Evolutionary conservation across 805 yeast genomes (phyloP).

Genomic region (Yamadazyma phyllophila): DNA sequence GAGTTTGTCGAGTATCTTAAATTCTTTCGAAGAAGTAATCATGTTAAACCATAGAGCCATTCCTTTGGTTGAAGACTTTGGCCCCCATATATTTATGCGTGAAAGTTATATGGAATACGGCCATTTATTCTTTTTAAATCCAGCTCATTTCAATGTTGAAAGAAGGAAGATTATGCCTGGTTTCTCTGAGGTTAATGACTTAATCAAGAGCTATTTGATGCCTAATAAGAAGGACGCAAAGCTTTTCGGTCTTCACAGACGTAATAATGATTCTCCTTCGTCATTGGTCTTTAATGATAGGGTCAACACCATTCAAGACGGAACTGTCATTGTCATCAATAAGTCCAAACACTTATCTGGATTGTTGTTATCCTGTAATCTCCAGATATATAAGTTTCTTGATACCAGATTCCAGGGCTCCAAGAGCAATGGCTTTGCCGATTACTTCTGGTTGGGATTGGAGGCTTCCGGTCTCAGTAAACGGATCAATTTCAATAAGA

Average conservation of each 20-base stretch:
- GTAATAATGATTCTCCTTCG: slow-evolving; percentile 12
- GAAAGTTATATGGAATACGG: slow-evolving; percentile 23
- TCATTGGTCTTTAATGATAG: slow-evolving; percentile 21
- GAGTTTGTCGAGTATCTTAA: slow-evolving; percentile 27
- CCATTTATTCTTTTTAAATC: slow-evolving; percentile 26
- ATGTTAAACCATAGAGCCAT: slow-evolving; percentile 27
- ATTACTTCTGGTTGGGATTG: slow-evolving; percentile 35
- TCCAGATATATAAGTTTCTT: slow-evolving; percentile 23
- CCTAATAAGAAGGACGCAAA: slow-evolving; percentile 19
- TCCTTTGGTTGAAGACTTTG: slow-evolving; percentile 21
- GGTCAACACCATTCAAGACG: slow-evolving; percentile 26
- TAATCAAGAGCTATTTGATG: slow-evolving; percentile 21
- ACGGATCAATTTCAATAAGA: slow-evolving; percentile 22
- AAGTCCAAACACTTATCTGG: slow-evolving; percentile 27
- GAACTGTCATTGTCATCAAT: slow-evolving; percentile 26
- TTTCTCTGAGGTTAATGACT: slow-evolving; percentile 26
- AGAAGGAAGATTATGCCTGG: slow-evolving; percentile 24
- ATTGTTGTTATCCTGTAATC: slow-evolving; percentile 23
- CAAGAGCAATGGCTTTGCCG: slow-evolving; percentile 17
- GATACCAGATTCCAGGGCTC: slow-evolving; percentile 18
- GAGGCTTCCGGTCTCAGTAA: slow-evolving; percentile 25
- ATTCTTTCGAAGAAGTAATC: slow-evolving; percentile 31
- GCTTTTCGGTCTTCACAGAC: slow-evolving; percentile 18
- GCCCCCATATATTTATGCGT: slow-evolving; percentile 17
- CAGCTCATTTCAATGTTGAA: slow-evolving; percentile 20